phyloP scores from a whole-genome alignment of 768 basidiomycete genomes.

The Gloeostereum incarnatum region DNA sequence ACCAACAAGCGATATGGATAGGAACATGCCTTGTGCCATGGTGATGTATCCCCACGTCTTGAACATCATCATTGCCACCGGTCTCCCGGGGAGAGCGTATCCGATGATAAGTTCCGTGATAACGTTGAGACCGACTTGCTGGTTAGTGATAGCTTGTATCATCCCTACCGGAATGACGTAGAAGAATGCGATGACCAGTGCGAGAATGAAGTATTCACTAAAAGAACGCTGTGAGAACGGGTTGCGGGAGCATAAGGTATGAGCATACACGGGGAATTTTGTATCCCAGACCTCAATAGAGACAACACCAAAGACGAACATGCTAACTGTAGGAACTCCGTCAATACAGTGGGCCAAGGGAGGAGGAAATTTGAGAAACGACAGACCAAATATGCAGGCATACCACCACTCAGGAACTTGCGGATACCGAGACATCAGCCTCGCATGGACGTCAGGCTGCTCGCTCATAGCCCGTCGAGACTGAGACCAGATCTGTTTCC shows the following conservation, averaged over 20 bases:
- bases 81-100: slow-evolving; percentile 68
- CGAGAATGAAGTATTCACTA: slow-evolving; percentile 15
- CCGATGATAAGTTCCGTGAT: slow-evolving; percentile 78
- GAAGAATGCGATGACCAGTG: slow-evolving; percentile 37
- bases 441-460: slow-evolving; percentile 51
- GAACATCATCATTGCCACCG: slow-evolving; percentile 80
- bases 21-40: slow-evolving; percentile 42
- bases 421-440: slow-evolving; percentile 44
- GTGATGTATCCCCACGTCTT: slow-evolving; percentile 76
- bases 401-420: slow-evolving; percentile 88
- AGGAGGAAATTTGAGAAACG: slow-evolving; percentile 18
- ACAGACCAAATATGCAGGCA: slow-evolving; percentile 46
- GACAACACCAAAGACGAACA: slow-evolving; percentile 62
- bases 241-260: slow-evolving; percentile 16
- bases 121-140: slow-evolving; percentile 65
- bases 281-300: slow-evolving; percentile 67
- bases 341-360: slow-evolving; percentile 18
- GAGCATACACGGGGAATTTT: slow-evolving; percentile 59
- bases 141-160: slow-evolving; percentile 75
- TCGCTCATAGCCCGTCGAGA: slow-evolving; percentile 38
- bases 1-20: too few species aligned
- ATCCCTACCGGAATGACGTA: slow-evolving; percentile 70
- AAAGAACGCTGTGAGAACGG: too few species aligned
- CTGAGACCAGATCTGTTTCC: slow-evolving; percentile 42
- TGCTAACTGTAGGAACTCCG: slow-evolving; percentile 27